A percentile compares a stretch with the other conserved stretches of the same genome.
phyloP scores from a whole-genome alignment of 495 filamentous ascomycete species.

The Aspergillus indologenus region DNA sequence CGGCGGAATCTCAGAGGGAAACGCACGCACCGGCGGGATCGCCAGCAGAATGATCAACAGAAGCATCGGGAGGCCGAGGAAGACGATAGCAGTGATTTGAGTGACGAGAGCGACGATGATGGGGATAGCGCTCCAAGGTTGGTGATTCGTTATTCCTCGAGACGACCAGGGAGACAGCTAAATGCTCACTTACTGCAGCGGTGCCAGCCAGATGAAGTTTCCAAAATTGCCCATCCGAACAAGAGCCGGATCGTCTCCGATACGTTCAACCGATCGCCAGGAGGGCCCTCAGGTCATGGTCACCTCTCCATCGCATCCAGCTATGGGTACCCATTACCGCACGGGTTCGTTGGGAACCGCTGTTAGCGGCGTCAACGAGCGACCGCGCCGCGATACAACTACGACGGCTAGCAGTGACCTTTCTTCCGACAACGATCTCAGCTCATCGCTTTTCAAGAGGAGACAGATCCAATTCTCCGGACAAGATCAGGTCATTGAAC shows the following conservation, averaged over 20 bases:
- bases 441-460: constrained; percentile 61
- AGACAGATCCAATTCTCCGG: constrained; percentile 54
- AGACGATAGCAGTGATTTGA: constrained; percentile 94
- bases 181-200: constrained; percentile 36
- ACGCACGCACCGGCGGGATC: constrained; percentile 37
- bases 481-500: constrained; percentile 53
- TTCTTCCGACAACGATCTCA: constrained; percentile 85
- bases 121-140: constrained; percentile 52
- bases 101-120: constrained; percentile 94
- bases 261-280: constrained; percentile 52
- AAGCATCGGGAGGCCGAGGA: constrained; percentile 81
- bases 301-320: constrained; percentile 52
- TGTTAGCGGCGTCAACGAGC: constrained; percentile 58
- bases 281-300: constrained; percentile 55
- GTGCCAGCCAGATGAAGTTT: constrained; percentile 85
- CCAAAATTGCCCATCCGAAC: constrained; percentile 88
- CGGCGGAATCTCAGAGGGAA: constrained; percentile 56
- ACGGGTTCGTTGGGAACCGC: constrained; percentile 75
- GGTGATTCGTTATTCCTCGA: constrained; percentile 1
- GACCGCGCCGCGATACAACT: constrained; percentile 77
- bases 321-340: constrained; percentile 48
- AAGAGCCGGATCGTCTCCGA: constrained; percentile 83
- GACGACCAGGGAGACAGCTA: not conserved
- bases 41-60: constrained; percentile 48
- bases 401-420: constrained; percentile 91